Conservation (phyloP, 1,139 yeast genomes). For the Pichia sp. region DNA sequence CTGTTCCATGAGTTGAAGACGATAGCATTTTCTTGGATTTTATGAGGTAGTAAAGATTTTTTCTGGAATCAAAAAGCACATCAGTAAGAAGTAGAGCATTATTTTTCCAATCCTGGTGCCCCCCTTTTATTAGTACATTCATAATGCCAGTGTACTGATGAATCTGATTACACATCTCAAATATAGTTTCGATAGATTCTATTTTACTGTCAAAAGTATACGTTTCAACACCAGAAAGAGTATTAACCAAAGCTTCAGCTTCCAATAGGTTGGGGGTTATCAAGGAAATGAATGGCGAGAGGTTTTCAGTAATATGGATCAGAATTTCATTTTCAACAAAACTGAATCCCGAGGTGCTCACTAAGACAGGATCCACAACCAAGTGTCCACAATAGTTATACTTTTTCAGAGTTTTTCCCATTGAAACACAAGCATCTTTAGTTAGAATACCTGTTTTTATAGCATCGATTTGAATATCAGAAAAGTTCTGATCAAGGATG, state of each 20-base stretch:
- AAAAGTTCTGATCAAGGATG: constrained; percentile 9
- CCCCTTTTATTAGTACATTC: constrained; percentile 16
- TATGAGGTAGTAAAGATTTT: constrained; percentile 36
- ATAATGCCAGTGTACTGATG: constrained; percentile 6
- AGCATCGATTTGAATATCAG: constrained; percentile 48
- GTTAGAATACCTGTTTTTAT: constrained; percentile 83
- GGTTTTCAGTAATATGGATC: background rate
- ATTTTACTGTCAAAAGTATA: background rate
- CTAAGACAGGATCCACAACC: constrained; percentile 15
- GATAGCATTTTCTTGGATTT: constrained; percentile 45
- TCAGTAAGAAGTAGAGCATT: constrained; percentile 11
- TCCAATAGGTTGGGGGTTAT: constrained; percentile 14
- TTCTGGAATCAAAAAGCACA: constrained; percentile 45
- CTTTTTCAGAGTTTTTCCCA: constrained; percentile 34
- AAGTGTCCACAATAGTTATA: constrained; percentile 27
- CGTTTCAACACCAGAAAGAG: background rate
- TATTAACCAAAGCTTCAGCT: constrained; percentile 10
- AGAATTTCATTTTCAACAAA: constrained; percentile 4
- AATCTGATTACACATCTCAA: constrained; percentile 5
- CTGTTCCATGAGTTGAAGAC: constrained; percentile 77
- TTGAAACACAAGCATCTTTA: constrained; percentile 34
- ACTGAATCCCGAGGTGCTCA: constrained; percentile 13
- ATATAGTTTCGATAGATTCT: constrained; percentile 4
- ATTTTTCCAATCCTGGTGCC: constrained; percentile 13
- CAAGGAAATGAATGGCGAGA: constrained; percentile 3